Evolutionary conservation across 441 rosid genomes (phyloP), one percentile per base, ranked within the genome.

Genomic region (Aleurites moluccanus): DNA sequence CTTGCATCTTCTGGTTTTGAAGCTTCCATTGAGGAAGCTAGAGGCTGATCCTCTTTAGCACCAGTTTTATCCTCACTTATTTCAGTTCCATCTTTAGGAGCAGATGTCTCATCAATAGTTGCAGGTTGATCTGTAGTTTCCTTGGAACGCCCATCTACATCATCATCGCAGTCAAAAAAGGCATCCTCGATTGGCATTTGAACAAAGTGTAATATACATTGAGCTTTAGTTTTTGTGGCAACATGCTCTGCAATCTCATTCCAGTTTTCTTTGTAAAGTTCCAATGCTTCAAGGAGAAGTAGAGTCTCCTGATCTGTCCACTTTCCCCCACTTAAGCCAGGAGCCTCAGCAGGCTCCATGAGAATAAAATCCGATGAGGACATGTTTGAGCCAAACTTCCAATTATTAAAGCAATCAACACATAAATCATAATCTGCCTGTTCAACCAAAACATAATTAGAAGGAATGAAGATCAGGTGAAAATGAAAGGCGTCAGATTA

Each of bases 391-490:
- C 87, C 95, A 77, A 96, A 92, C 86, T 92, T 93, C 56, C 96
- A 88, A 80, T 87, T 83, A 75, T 68, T 88, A 81, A 93, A 93
- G 94, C 99, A 96, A 67, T 96, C 94, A 56, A 90, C 86, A 81
- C 99, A 96, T 74, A 96, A 84, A 88, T 96, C 99, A 86, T 92
- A 96, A 92, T 96, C 99, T 82, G 99, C 99, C 99, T 96, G 98
- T 79, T 78, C 83, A 82, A 80, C 53, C 81, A 55, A 79, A 83
- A 76, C 75, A 76, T 74, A 73, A 68, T 86, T 82, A 86, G 81
- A 76, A 78, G 50, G 52, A 72, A 76, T 25, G 27, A 72, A 74
- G 20, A 71, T 38, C 15, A 72, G 45, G 30, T 44, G 30, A 40
- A 71, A 16, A 14, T 11, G 35, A 25, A 59, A 30, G 6, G 3